Conservation (phyloP, 257 asterid genomes). For the Salvia rosmarinus region DNA sequence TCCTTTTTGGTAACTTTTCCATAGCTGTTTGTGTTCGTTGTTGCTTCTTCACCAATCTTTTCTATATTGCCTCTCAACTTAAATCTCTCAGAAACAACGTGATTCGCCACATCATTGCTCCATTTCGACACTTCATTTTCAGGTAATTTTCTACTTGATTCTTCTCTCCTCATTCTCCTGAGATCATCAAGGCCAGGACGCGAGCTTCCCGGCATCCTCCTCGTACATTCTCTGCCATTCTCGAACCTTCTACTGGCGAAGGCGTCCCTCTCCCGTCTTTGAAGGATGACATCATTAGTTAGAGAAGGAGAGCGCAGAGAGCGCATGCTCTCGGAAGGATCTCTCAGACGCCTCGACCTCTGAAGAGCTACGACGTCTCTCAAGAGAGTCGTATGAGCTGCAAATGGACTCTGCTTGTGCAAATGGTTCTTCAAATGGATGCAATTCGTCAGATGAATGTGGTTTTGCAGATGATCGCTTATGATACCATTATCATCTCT, state of each 20-base stretch:
- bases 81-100: too few species aligned
- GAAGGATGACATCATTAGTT: constrained; percentile 42
- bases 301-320: constrained; percentile 70
- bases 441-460: constrained; percentile 92
- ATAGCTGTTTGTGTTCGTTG: neutral
- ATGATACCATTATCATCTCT: constrained; percentile 71
- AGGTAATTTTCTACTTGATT: constrained; percentile 43
- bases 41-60: constrained; percentile 36
- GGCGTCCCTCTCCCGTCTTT: constrained; percentile 49
- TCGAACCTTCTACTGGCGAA: constrained; percentile 42
- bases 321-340: constrained; percentile 83
- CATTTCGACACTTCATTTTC: constrained; percentile 34
- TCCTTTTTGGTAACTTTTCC: constrained; percentile 44
- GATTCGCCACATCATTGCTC: neutral
- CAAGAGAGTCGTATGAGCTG: constrained; percentile 65
- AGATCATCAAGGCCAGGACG: constrained; percentile 36
- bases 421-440: constrained; percentile 94
- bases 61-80: too few species aligned
- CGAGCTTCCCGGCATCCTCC: constrained; percentile 30
- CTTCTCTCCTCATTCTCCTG: constrained; percentile 51
- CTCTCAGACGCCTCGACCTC: constrained; percentile 81
- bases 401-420: constrained; percentile 81
- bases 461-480: constrained; percentile 79
- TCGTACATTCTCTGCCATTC: constrained; percentile 20
- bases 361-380: constrained; percentile 83